A percentile compares a stretch with the other conserved stretches of the same genome.
These are phyloP conservation scores for Scheffersomyces coipomensis DNA, from an alignment of 805 yeast genomes.

Conservation along the genomic window DNA sequence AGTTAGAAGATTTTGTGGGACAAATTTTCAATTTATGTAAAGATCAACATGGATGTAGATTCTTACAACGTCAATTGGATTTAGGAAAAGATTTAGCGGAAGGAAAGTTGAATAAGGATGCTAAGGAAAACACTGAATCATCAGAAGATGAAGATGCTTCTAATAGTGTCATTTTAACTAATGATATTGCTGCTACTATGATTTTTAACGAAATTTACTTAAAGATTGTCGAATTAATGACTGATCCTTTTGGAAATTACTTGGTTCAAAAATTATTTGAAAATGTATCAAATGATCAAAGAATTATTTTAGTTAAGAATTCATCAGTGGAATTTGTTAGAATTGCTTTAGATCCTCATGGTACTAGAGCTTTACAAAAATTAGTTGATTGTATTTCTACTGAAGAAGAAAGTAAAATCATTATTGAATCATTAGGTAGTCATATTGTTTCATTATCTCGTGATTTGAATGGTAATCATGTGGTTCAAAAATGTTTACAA, in stretches of 20 bases:
- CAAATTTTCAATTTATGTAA: constrained; percentile 79
- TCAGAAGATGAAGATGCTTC: constrained; percentile 1
- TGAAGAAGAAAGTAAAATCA: constrained; percentile 66
- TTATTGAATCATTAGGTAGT: constrained; percentile 58
- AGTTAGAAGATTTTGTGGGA: constrained; percentile 66
- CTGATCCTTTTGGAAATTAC: constrained; percentile 96
- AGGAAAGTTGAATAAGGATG: constrained; percentile 6
- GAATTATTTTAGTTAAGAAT: constrained; percentile 64
- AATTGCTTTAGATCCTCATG: constrained; percentile 91
- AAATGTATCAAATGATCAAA: constrained; percentile 65
- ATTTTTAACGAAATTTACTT: constrained; percentile 79
- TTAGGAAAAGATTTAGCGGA: constrained; percentile 39
- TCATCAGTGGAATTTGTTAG: constrained; percentile 73
- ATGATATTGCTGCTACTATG: constrained; percentile 59
- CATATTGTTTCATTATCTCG: constrained; percentile 79
- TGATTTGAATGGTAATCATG: constrained; percentile 95
- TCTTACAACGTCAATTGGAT: constrained; percentile 84
- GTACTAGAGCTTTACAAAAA: constrained; percentile 93
- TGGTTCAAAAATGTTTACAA: constrained; percentile 87
- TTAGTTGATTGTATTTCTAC: constrained; percentile 78
- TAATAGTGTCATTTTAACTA: constrained; percentile 11
- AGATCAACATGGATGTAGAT: constrained; percentile 96
- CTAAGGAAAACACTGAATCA: constrained; percentile 5
- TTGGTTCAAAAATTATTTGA: constrained; percentile 88
- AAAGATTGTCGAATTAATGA: constrained; percentile 85